Percentiles rank a stretch among this genome's conserved stretches.
Evolutionary conservation across 371 early-diverging fungal genomes (phyloP).

Genomic region (Dichotomocladium elegans): DNA sequence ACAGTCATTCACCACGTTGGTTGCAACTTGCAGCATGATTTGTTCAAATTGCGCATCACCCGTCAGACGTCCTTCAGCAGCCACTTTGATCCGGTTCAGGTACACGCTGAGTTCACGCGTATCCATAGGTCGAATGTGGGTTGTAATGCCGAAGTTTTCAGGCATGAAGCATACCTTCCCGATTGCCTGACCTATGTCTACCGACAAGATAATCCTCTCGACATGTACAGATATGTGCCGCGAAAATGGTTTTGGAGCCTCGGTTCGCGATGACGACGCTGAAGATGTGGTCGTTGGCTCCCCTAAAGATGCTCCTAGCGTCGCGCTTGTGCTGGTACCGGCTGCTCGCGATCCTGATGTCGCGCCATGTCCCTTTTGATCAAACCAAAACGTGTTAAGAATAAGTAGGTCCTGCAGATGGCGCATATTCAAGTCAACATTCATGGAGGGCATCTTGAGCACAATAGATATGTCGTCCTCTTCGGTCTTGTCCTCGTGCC

Average conservation of each 20-base stretch:
- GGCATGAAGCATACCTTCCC: slow-evolving; percentile 58
- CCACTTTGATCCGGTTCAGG: slow-evolving; percentile 38
- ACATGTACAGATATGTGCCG: slow-evolving; percentile 50
- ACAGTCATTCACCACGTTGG: background rate
- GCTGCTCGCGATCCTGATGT: background rate
- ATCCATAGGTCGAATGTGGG: slow-evolving; percentile 43
- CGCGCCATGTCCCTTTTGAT: slow-evolving; percentile 16
- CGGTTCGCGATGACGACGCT: background rate
- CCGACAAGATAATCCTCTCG: slow-evolving; percentile 49
- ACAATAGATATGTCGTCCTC: slow-evolving; percentile 57
- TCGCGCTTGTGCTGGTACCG: background rate
- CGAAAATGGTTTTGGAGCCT: slow-evolving; percentile 36
- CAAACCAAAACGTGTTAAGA: slow-evolving; percentile 68
- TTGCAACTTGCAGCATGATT: slow-evolving; percentile 17
- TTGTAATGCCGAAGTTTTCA: slow-evolving; percentile 40
- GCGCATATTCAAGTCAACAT: slow-evolving; percentile 64
- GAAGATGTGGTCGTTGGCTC: slow-evolving; percentile 2
- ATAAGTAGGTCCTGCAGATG: slow-evolving; percentile 77
- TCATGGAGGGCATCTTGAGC: slow-evolving; percentile 55
- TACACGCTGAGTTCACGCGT: slow-evolving; percentile 38
- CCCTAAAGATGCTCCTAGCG: too few species aligned
- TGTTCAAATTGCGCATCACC: slow-evolving; percentile 45
- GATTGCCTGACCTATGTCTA: slow-evolving; percentile 76
- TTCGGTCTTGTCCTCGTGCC: slow-evolving; percentile 6
- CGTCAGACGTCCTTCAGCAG: slow-evolving; percentile 56